Base-by-base conservation (phyloP, 2,329 filamentous ascomycete species). In the Trichoderma sp. region DNA sequence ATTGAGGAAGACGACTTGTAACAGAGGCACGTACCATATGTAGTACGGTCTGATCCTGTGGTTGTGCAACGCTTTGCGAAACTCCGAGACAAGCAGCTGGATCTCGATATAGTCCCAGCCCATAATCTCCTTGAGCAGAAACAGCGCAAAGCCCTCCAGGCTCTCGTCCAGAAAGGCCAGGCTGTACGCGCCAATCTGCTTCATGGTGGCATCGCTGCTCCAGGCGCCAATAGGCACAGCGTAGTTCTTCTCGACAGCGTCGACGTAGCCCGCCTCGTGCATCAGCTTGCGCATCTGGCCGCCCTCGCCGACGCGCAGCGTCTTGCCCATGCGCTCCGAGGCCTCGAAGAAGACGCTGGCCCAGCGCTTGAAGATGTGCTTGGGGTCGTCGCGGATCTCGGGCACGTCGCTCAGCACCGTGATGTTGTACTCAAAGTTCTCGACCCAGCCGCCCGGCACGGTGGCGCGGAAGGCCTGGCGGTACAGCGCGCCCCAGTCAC, bases 291-390 rank as follows among this genome's bases (percentile, higher is more conserved):
- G 58, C 73, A 76, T 75, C 0, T 34, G 69, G 46, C 73, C 72
- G 34, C 71, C 71, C 18, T 66, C 59, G 21, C 73, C 71, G 39
- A 74, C 70, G 11, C 71, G 68, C 24, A 75, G 71, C 6, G 75
- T 72, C 11, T 71, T 68, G 14, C 74, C 71, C 60, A 74, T 73
- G 43, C 73, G 74, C 24, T 73, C 73, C 1, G 72, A 72, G 14
- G 72, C 74, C 26, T 74, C 66, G 61, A 73, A 69, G 24, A 76
- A 76, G 1, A 77, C 63, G 0, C 64, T 58, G 10, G 71, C 70
- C 75, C 75, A 76, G 13, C 72, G 69, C 66, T 75, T 73, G 66
- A 75, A 77, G 51, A 76, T 69, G 70, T 76, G 75, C 21, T 73
- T 71, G 0, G 71, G 67, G 51, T 75, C 72, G 39, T 75, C 72